phyloP scores from a whole-genome alignment of 2,329 filamentous ascomycete species.

The Colletotrichum spaethianum region DNA sequence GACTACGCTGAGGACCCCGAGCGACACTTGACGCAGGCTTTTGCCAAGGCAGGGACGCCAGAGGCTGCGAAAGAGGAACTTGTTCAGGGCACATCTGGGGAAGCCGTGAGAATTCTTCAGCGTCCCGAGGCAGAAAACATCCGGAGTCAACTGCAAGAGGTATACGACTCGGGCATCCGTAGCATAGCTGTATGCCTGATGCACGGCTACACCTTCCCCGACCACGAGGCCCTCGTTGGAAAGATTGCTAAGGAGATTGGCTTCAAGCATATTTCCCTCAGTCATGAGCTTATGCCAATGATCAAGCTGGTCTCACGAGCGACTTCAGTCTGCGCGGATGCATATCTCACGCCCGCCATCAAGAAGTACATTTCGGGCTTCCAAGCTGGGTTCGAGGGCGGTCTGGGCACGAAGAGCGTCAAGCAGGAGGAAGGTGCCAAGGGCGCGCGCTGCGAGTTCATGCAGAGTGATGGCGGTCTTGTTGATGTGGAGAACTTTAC shows the following conservation, averaged over 20 bases:
- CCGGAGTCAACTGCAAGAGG: conserved; percentile 67
- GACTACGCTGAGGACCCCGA: conserved; percentile 92
- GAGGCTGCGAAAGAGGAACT: conserved; percentile 70
- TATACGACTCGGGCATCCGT: conserved; percentile 78
- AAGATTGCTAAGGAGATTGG: conserved; percentile 84
- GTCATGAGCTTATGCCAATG: conserved; percentile 86
- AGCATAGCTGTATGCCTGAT: conserved; percentile 93
- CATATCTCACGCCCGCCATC: conserved; percentile 85
- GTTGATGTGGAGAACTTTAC: conserved; percentile 86
- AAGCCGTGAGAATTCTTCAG: conserved; percentile 77
- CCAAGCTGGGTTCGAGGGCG: conserved; percentile 83
- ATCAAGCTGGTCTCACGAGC: conserved; percentile 84
- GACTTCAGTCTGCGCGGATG: conserved; percentile 84
- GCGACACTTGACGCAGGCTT: conserved; percentile 68
- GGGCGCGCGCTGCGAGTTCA: conserved; percentile 91
- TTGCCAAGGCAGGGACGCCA: conserved; percentile 64
- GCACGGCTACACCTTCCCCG: conserved; percentile 92
- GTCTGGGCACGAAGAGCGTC: conserved; percentile 82
- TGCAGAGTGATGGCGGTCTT: conserved; percentile 87
- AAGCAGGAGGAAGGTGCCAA: conserved; percentile 74
- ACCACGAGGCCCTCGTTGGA: conserved; percentile 86
- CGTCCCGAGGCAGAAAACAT: conserved; percentile 66
- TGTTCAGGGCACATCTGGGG: conserved; percentile 76
- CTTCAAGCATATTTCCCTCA: conserved; percentile 85
- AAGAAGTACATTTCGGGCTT: conserved; percentile 83